Evolutionary conservation across 495 filamentous ascomycete species (phyloP).

Genomic region (Eremomyces bilateralis): DNA sequence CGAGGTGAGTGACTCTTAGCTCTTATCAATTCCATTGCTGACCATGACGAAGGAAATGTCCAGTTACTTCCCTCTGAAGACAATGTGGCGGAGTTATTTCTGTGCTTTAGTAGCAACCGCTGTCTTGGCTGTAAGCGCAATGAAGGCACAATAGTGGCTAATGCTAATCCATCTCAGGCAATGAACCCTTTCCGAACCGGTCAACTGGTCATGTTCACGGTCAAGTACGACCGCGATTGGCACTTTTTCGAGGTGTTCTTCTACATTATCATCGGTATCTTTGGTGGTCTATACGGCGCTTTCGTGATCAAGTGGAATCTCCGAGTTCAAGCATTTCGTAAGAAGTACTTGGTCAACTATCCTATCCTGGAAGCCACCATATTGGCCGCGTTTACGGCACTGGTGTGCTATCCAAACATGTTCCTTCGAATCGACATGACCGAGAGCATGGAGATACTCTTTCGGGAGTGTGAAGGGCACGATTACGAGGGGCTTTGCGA

Average conservation of each 20-base stretch:
- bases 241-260: conserved; percentile 94
- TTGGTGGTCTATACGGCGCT: conserved; percentile 87
- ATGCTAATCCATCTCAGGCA: conserved; percentile 19
- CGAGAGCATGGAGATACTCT: conserved; percentile 95
- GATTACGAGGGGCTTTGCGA: conserved; percentile 89
- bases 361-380: conserved; percentile 75
- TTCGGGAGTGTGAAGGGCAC: conserved; percentile 86
- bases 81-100: conserved; percentile 95
- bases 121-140: conserved; percentile 47
- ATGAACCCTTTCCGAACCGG: conserved; percentile 97
- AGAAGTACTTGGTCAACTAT: conserved; percentile 74
- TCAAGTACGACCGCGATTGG: conserved; percentile 88
- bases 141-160: not conserved
- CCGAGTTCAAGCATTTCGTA: conserved; percentile 73
- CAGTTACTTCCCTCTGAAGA: conserved; percentile 93
- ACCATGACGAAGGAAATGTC: conserved; percentile 54
- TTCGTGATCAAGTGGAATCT: conserved; percentile 99
- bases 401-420: conserved; percentile 89
- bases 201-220: conserved; percentile 99
- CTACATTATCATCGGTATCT: conserved; percentile 76
- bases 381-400: conserved; percentile 60
- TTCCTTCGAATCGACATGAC: conserved; percentile 98
- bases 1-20: conserved; percentile 28
- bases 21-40: conserved; percentile 4
- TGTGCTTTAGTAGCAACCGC: conserved; percentile 92